These are phyloP conservation scores for Colletotrichum eleusines DNA, from an alignment of 2,329 filamentous ascomycete species.

Conservation along the genomic window DNA sequence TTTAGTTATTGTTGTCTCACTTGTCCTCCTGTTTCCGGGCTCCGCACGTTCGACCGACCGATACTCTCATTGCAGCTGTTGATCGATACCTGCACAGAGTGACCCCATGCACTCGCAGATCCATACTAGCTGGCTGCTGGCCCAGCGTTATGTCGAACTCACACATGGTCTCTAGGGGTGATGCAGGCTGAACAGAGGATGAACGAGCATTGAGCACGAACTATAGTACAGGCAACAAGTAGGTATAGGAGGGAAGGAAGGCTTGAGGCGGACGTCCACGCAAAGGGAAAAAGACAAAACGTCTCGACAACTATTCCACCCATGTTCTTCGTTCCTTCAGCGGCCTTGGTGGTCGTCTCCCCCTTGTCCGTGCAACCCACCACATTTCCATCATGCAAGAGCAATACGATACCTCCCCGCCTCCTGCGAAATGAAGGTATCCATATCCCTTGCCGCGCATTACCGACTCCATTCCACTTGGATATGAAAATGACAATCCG, in stretches of 20 bases:
- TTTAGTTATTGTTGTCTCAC: background rate
- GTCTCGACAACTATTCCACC: slow-evolving; percentile 32
- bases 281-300: slow-evolving; percentile 33
- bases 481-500: slow-evolving; percentile 28
- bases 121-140: background rate
- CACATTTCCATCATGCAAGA: slow-evolving; percentile 10
- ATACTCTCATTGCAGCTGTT: background rate
- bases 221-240: slow-evolving; percentile 42
- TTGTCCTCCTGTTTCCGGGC: background rate
- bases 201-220: slow-evolving; percentile 42
- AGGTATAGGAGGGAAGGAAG: slow-evolving; percentile 41
- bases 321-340: slow-evolving; percentile 36
- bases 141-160: background rate
- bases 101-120: background rate
- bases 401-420: slow-evolving; percentile 10
- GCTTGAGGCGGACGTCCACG: slow-evolving; percentile 40
- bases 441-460: slow-evolving; percentile 12
- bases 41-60: no score
- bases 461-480: slow-evolving; percentile 24
- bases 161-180: background rate
- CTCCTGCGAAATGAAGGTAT: slow-evolving; percentile 6
- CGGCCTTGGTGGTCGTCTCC: slow-evolving; percentile 16
- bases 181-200: slow-evolving; percentile 41
- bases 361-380: background rate
- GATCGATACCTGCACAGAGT: no score